Evolutionary conservation across 495 filamentous ascomycete species (phyloP), one percentile per base, ranked within the genome.

Genomic region (Tuber aestivum): DNA sequence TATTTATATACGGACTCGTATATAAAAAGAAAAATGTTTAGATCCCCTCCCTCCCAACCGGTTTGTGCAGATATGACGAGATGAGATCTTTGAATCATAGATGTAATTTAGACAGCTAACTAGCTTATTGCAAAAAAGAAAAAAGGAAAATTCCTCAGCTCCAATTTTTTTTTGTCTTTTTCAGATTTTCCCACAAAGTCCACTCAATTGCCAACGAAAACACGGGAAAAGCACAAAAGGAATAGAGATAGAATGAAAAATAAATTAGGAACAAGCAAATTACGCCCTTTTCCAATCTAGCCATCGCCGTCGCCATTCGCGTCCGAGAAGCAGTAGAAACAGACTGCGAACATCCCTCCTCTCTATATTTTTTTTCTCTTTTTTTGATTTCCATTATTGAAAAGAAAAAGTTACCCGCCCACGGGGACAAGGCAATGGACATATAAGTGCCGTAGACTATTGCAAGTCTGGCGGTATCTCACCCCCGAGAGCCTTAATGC

Each of bases 401-500:
- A 65, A 35, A 65, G 27, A 61, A 32, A 61, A 61, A 12, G 27
- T 16, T 65, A 18, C 56, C 32, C 27, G 14, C 20, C 56, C 56
- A 16, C 38, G 14, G 20, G 8, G 20, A 20, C 21, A 71, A 37
- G 72, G 7, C 27, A 65, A 14, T 65, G 56, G 56, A 35, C 56
- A 10, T 35, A 18, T 32, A 56, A 27, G 56, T 35, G 27, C 10
- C 56, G 56, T 65, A 3, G 56, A 27, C 69, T 80, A 81, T 27
- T 74, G 81, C 45, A 83, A 75, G 38, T 83, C 82, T 23, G 81
- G 76, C 5, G 82, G 82, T 18, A 89, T 84, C 18, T 86, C 85
- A 8, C 89, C 89, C 37, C 91, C 91, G 74, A 87, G 85, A 68
- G 84, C 86, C 71, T 92, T 89, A 41, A 91, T 89, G 71, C 87